Conservation (phyloP, 257 asterid genomes). For the Penstemon davidsonii region DNA sequence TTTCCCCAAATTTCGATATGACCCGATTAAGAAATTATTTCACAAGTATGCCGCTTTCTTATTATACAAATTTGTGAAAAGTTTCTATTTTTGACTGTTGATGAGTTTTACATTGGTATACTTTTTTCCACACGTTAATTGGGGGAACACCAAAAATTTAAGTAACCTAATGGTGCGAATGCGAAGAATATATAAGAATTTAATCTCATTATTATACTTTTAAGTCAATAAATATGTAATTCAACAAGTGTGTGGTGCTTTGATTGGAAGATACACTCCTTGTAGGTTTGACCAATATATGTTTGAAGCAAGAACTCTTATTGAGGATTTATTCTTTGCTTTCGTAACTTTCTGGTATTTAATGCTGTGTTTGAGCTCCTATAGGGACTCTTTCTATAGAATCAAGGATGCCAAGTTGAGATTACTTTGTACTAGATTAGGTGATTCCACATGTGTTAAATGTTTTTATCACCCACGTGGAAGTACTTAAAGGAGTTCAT, state of each 20-base stretch:
- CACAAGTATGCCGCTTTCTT: slow-evolving; percentile 48
- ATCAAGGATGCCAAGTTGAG: not conserved
- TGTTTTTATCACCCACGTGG: not conserved
- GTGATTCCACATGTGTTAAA: not conserved
- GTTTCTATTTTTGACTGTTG: not conserved
- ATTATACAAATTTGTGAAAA: slow-evolving; percentile 9
- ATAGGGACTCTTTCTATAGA: not conserved
- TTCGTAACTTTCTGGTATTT: slow-evolving; percentile 2
- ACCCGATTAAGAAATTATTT: slow-evolving; percentile 71
- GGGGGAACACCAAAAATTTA: not conserved
- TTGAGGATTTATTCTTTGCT: slow-evolving; percentile 7
- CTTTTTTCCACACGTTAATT: not conserved
- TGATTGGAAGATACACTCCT: not conserved
- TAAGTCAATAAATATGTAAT: no score
- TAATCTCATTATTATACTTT: not conserved
- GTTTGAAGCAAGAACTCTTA: not conserved
- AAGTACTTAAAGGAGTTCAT: not conserved
- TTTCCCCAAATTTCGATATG: slow-evolving; percentile 72
- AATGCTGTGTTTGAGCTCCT: slow-evolving; percentile 11
- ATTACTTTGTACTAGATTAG: not conserved
- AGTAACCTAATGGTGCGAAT: not conserved
- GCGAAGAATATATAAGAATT: not conserved
- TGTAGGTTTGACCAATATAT: slow-evolving; percentile 3
- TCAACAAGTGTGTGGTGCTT: slow-evolving; percentile 4
- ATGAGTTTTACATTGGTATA: not conserved